Base-by-base conservation (phyloP, 495 filamentous ascomycete species). In the Penicillium simplicissimum region DNA sequence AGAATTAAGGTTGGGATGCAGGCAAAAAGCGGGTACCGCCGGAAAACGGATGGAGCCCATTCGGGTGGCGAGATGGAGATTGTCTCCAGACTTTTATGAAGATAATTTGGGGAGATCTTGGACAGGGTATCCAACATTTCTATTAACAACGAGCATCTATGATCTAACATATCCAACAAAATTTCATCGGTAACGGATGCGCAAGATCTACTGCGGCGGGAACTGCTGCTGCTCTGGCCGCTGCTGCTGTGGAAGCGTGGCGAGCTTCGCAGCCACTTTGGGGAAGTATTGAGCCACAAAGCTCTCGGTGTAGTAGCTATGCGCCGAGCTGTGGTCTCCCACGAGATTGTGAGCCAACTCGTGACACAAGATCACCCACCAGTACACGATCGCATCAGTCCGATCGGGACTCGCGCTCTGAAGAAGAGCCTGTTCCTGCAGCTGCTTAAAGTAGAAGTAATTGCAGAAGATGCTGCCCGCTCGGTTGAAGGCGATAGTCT, bases 311-410 rank as follows among this genome's bases (percentile, higher is more conserved):
- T 96, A 97, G 70, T 87, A 97, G 60, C 86, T 89, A 67, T 98
- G 95, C 48, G 90, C 86, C 19, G 90, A 80, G 69, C 88, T 89
- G 74, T 97, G 93, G 55, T 86, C 85, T 21, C 74, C 77, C 13
- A 96, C 90, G 35, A 98, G 72, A 69, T 98, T 98, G 74, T 98
- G 95, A 51, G 96, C 93, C 65, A 98, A 72, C 76, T 98, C 95
- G 74, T 98, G 95, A 51, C 91, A 93, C 60, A 96, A 68, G 14
- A 90, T 89, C 48, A 97, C 88, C 84, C 88, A 97, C 95, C 95
- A 98, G 78, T 93, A 96, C 8, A 89, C 83, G 37, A 87, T 71
- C 1, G 93, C 91, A 40, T 93, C 86, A 6, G 80, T 81, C 70
- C 71, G 83, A 48, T 77, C 82, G 47, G 79, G 71, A 23, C 38